A percentile compares a stretch with the other conserved stretches of the same genome.
These are phyloP conservation scores for Leishmania guyanensis DNA, from an alignment of 208 protist species.

Conservation along the genomic window DNA sequence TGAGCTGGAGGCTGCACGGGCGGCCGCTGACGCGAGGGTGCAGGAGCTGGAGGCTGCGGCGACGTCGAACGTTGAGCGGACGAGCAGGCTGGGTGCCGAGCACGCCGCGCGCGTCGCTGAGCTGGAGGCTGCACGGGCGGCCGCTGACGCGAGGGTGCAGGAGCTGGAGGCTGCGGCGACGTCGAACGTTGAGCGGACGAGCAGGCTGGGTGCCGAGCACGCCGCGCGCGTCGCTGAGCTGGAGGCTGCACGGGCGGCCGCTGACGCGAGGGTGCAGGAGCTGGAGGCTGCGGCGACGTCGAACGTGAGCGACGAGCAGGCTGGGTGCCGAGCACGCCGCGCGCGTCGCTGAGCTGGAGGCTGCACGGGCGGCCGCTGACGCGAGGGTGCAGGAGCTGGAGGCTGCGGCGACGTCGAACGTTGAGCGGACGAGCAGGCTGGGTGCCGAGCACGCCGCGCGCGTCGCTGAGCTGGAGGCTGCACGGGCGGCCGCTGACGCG, in stretches of 20 bases:
- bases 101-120: background rate
- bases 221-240: no score
- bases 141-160: background rate
- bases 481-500: no score
- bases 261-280: background rate
- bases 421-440: no score
- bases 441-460: no score
- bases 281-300: background rate
- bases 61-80: background rate
- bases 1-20: background rate
- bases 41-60: slow-evolving; percentile 10
- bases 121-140: background rate
- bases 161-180: background rate
- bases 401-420: no score
- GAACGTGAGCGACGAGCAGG: background rate
- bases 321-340: background rate
- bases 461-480: no score
- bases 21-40: background rate
- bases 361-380: no score
- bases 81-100: slow-evolving; percentile 1
- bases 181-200: background rate
- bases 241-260: background rate
- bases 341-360: no score
- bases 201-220: background rate
- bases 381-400: no score